Evolutionary conservation across 805 yeast species (phyloP).

Genomic region (Teunomyces gatunensis): DNA sequence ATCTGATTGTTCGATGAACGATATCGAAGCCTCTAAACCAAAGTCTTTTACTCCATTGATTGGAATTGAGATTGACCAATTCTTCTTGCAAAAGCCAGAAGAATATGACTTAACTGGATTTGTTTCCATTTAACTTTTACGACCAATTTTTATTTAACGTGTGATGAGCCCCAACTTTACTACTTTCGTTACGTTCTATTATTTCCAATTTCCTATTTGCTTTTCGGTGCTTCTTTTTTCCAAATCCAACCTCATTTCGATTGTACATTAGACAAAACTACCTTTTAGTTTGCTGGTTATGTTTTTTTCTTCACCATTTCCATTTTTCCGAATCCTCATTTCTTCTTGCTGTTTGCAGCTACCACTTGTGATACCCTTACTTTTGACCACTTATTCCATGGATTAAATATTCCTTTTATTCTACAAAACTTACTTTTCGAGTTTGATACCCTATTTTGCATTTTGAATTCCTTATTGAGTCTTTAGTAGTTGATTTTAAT

Average conservation of each 20-base stretch:
- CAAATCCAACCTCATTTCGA: slow-evolving; percentile 6
- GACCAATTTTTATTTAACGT: background rate
- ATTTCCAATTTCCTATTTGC: background rate
- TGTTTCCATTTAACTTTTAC: slow-evolving; percentile 12
- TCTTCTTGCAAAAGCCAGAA: slow-evolving; percentile 21
- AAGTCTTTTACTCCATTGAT: slow-evolving; percentile 13
- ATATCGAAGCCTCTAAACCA: slow-evolving; percentile 11
- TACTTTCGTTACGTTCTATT: background rate
- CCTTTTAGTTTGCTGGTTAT: background rate
- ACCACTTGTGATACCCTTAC: background rate
- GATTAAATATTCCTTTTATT: background rate
- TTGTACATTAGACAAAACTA: slow-evolving; percentile 6
- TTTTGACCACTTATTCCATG: background rate
- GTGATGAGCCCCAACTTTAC: background rate
- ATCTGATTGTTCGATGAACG: slow-evolving; percentile 22
- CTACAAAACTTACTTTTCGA: background rate
- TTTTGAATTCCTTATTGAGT: background rate
- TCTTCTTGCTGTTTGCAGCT: background rate
- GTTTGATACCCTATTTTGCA: background rate
- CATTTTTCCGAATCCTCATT: background rate
- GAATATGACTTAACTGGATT: slow-evolving; percentile 25
- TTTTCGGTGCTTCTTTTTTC: background rate
- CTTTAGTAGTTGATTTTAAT: too few species aligned
- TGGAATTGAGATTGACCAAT: slow-evolving; percentile 20
- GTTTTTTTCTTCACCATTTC: background rate